Percentiles rank a stretch among this genome's conserved stretches.
Evolutionary conservation across 2,329 filamentous ascomycete species (phyloP).

Genomic region (Bipolaris oryzae): DNA sequence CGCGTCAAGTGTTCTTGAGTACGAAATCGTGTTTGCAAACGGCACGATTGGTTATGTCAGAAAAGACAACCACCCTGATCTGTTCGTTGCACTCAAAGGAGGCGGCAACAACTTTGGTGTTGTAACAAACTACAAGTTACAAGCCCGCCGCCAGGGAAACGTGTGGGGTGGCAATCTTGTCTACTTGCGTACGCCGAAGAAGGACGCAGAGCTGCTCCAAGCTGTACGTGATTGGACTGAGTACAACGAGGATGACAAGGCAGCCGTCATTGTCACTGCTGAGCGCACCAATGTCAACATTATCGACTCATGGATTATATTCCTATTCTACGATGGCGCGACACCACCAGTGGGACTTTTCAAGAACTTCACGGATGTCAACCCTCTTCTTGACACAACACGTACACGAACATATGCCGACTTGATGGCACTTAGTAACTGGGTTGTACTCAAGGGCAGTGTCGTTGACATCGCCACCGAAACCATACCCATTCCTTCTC

Average conservation of each 20-base stretch:
- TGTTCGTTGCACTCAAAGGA: slow-evolving; percentile 48
- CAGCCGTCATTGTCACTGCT: slow-evolving; percentile 41
- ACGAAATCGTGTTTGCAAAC: slow-evolving; percentile 56
- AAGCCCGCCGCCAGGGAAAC: slow-evolving; percentile 30
- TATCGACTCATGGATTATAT: slow-evolving; percentile 42
- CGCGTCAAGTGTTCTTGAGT: slow-evolving; percentile 51
- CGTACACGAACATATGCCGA: slow-evolving; percentile 57
- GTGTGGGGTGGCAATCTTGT: slow-evolving; percentile 58
- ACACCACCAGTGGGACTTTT: slow-evolving; percentile 59
- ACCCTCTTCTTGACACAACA: slow-evolving; percentile 52
- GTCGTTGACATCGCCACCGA: slow-evolving; percentile 46
- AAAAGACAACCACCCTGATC: slow-evolving; percentile 36
- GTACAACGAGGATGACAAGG: slow-evolving; percentile 54
- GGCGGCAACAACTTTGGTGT: slow-evolving; percentile 51
- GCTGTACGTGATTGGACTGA: slow-evolving; percentile 63
- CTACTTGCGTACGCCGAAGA: slow-evolving; percentile 47
- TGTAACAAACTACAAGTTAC: slow-evolving; percentile 41
- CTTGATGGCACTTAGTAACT: slow-evolving; percentile 56
- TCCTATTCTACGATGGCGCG: slow-evolving; percentile 46
- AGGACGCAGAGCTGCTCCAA: slow-evolving; percentile 51
- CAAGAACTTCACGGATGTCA: slow-evolving; percentile 60
- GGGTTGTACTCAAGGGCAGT: slow-evolving; percentile 41
- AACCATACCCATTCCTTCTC: slow-evolving; percentile 39
- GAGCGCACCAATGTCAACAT: slow-evolving; percentile 36
- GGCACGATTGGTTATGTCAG: slow-evolving; percentile 44